phyloP scores from a whole-genome alignment of 2,329 filamentous ascomycete species.

The Aaosphaeria pasadenensis region DNA sequence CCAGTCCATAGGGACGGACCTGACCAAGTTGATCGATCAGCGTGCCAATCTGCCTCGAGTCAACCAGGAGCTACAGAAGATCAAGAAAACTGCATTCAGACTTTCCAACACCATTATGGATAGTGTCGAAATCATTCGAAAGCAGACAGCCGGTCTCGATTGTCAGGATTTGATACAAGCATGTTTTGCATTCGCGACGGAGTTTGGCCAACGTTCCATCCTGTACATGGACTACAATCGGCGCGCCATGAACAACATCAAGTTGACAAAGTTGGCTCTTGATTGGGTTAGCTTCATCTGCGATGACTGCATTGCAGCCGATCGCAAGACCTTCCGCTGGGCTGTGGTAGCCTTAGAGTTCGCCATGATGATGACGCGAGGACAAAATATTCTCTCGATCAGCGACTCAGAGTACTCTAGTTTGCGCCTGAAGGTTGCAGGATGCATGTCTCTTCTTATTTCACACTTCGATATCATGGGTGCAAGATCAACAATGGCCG shows the following conservation, averaged over 20 bases:
- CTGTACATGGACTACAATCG: conserved; percentile 95
- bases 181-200: conserved; percentile 97
- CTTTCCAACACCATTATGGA: conserved; percentile 98
- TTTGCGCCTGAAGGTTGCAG: conserved; percentile 83
- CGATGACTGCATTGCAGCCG: conserved; percentile 90
- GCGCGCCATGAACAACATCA: conserved; percentile 94
- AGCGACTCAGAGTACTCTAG: conserved; percentile 83
- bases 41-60: conserved; percentile 91
- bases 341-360: conserved; percentile 93
- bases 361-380: conserved; percentile 94
- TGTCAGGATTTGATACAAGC: conserved; percentile 97
- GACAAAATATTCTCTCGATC: conserved; percentile 87
- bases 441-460: conserved; percentile 95
- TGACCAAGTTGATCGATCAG: conserved; percentile 88
- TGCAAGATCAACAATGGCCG: conserved; percentile 85
- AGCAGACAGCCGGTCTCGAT: conserved; percentile 77
- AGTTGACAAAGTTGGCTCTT: conserved; percentile 85
- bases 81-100: conserved; percentile 93
- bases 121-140: conserved; percentile 88
- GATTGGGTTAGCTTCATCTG: conserved; percentile 99
- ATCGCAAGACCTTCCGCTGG: conserved; percentile 96
- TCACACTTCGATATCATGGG: conserved; percentile 99
- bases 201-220: conserved; percentile 92
- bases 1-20: conserved; percentile 74
- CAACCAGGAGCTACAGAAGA: conserved; percentile 85